A percentile compares a stretch with the other conserved stretches of the same genome.
phyloP scores from a whole-genome alignment of 2,329 filamentous ascomycete species.

The Calycina marina region DNA sequence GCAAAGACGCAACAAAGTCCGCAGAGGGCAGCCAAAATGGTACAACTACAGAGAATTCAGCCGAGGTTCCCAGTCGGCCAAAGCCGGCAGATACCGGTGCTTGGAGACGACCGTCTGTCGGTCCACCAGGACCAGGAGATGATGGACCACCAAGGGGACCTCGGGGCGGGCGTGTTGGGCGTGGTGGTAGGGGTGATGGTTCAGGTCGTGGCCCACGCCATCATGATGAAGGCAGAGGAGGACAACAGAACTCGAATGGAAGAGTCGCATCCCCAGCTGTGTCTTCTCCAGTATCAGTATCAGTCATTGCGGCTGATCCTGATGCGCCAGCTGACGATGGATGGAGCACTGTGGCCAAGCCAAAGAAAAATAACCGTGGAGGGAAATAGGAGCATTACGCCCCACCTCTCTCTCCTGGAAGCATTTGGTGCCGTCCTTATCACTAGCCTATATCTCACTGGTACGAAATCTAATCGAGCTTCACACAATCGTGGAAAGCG shows the following conservation, averaged over 20 bases:
- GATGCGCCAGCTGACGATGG: constrained; percentile 37
- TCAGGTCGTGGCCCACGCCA: constrained; percentile 17
- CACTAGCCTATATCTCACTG: too few relatives aligned
- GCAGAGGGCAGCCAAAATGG: constrained; percentile 24
- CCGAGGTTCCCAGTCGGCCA: constrained; percentile 35
- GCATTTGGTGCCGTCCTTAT: too few relatives aligned
- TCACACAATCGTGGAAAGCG: too few relatives aligned
- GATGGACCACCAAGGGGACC: constrained; percentile 24
- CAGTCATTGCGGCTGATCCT: constrained; percentile 5
- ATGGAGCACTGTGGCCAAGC: constrained; percentile 43
- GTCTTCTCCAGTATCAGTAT: constrained; percentile 17
- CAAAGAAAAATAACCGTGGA: constrained; percentile 23
- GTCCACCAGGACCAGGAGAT: constrained; percentile 24
- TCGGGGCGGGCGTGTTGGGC: constrained; percentile 25
- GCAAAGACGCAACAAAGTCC: constrained; percentile 20
- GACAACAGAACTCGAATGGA: constrained; percentile 24
- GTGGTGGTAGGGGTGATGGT: constrained; percentile 28
- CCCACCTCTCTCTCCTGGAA: too few relatives aligned
- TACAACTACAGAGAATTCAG: constrained; percentile 31
- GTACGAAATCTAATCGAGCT: too few relatives aligned
- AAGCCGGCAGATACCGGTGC: constrained; percentile 42
- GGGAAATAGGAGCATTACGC: too few relatives aligned
- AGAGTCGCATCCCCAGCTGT: constrained; percentile 29
- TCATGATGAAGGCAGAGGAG: constrained; percentile 14
- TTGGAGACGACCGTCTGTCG: constrained; percentile 39